Evolutionary conservation across 169 alveolate genomes (phyloP), one percentile per base, ranked within the genome.

Genomic region (Plasmodium falciparum): DNA sequence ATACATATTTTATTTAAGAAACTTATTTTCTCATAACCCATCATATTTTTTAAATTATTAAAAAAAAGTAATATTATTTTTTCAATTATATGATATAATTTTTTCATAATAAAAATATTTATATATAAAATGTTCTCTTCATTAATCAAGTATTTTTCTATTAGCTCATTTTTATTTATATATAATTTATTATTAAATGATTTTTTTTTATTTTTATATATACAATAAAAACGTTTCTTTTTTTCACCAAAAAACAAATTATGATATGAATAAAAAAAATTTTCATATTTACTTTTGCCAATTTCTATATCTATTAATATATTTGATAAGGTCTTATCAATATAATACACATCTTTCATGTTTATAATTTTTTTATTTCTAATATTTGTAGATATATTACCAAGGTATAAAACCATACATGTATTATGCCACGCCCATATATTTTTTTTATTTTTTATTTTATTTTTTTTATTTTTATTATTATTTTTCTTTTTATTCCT

Each of bases 351-450:
- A 29, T 26, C 33, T 24, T 69, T 29, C 29, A 47, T 69, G 47
- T 69, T 56, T 15, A 83, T 83, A 8, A 24, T 33, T 67, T 83
- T 83, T 24, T 43, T 17, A 39, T 69, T 69, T 67, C 56, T 83
- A 7, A 83, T 8, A n/a, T 11, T 15, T 47, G 54, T 20, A 15
- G 74, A n/a, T 83, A 83, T 83, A 11, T 83, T 70, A 0, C 91
- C 91, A 4, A 83, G 52, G 50, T 83, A 83, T 17, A 83, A 20
- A 56, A 83, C 91, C 80, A 83, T 56, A 29, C 74, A 67, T 17
- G 91, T 83, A 50, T 83, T 83, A 29, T 83, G 91, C 91, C 91
- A 83, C 26, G 59, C 47, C 91, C 91, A 83, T 45, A 78, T 4
- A 2, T 33, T 6, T 3, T 9, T 52, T 9, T 9, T 52, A 20